These are phyloP conservation scores for Diospyros lotus DNA, from an alignment of 148 eudicot genomes.

Conservation along the genomic window DNA sequence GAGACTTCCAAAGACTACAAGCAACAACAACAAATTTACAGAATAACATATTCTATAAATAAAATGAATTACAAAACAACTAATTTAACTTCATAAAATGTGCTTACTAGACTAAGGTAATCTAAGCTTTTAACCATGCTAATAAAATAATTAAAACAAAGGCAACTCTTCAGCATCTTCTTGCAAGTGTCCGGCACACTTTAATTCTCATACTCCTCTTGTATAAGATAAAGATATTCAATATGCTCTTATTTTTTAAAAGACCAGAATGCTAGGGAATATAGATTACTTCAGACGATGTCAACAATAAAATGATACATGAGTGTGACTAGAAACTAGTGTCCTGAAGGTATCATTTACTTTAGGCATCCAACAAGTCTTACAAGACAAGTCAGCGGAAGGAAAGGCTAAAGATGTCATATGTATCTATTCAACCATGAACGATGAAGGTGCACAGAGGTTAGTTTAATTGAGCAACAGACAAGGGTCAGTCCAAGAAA, in stretches of 20 bases:
- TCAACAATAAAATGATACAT: neutral
- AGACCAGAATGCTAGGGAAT: neutral
- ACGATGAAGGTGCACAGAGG: too few relatives aligned
- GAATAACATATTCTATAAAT: neutral
- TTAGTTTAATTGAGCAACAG: too few relatives aligned
- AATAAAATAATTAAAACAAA: neutral
- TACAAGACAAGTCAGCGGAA: too few relatives aligned
- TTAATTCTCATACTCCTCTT: too few relatives aligned
- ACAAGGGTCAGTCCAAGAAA: too few relatives aligned
- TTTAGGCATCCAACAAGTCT: neutral
- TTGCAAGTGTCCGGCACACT: too few relatives aligned
- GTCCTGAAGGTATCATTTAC: neutral
- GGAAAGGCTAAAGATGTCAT: too few relatives aligned
- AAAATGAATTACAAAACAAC: neutral
- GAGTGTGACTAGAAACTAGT: neutral
- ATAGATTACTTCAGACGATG: neutral
- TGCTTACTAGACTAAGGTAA: neutral
- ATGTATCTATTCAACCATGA: too few relatives aligned
- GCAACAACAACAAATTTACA: neutral
- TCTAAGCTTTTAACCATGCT: neutral
- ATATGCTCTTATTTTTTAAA: too few relatives aligned
- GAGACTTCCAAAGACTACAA: constrained; percentile 6
- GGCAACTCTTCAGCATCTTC: neutral
- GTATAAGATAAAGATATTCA: too few relatives aligned
- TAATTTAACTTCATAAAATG: neutral